Percentiles rank a stretch among this genome's conserved stretches.
Evolutionary conservation across 768 basidiomycete genomes (phyloP).

Genomic region (Serendipita sp.): DNA sequence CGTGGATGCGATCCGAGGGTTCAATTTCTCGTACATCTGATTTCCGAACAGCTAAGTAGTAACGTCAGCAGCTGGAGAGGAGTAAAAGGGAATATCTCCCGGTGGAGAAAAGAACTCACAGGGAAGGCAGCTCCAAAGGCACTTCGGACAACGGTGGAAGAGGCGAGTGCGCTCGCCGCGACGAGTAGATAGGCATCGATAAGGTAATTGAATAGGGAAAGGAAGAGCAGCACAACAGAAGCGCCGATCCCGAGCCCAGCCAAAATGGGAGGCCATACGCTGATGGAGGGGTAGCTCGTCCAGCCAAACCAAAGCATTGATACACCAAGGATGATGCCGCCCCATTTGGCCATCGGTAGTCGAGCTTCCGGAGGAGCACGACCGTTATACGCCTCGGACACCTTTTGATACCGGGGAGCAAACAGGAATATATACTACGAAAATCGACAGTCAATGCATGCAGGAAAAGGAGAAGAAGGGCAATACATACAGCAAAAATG

Average conservation of each 20-base stretch:
- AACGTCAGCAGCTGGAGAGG: neutral
- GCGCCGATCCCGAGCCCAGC: conserved; percentile 12
- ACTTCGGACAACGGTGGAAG: conserved; percentile 18
- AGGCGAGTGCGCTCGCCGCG: conserved; percentile 26
- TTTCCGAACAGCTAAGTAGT: conserved; percentile 20
- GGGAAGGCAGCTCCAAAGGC: conserved; percentile 14
- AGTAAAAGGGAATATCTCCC: neutral
- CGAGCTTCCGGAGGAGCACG: conserved; percentile 21
- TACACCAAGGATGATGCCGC: conserved; percentile 21
- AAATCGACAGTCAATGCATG: neutral
- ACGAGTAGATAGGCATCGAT: conserved; percentile 26
- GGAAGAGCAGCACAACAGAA: conserved; percentile 12
- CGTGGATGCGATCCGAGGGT: conserved; percentile 24
- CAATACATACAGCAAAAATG: conserved; percentile 14
- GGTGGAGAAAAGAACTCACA: conserved; percentile 6
- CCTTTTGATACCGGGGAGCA: neutral
- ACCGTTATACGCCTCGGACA: neutral
- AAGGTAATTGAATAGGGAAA: conserved; percentile 21
- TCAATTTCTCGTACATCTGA: conserved; percentile 24
- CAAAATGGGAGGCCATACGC: conserved; percentile 13
- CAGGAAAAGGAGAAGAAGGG: conserved; percentile 12
- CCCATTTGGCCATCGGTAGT: conserved; percentile 20
- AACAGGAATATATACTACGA: neutral
- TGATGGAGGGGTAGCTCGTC: conserved; percentile 20
- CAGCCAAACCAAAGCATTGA: conserved; percentile 28